Evolutionary conservation across 2,329 filamentous ascomycete genomes (phyloP).

Genomic region (Parascedosporium putredinis): DNA sequence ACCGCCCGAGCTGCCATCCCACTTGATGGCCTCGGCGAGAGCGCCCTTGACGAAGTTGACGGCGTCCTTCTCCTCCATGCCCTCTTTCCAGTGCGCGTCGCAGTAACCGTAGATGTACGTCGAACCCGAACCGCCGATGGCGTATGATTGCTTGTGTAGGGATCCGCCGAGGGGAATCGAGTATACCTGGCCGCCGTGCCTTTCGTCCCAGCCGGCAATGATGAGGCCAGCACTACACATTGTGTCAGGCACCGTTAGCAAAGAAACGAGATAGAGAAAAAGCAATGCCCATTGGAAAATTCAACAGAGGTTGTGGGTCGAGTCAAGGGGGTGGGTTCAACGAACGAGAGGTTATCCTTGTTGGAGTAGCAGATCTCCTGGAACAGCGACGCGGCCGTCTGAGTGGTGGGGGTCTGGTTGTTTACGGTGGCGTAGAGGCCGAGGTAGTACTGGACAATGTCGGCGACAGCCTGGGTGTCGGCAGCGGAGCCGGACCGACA

Average conservation of each 20-base stretch:
- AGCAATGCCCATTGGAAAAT: background rate
- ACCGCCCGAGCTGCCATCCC: constrained; percentile 96
- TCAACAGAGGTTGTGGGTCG: no score
- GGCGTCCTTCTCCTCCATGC: constrained; percentile 86
- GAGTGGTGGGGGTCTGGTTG: constrained; percentile 81
- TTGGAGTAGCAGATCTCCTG: constrained; percentile 97
- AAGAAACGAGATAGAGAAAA: no score
- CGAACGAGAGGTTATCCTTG: constrained; percentile 74
- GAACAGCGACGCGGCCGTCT: constrained; percentile 91
- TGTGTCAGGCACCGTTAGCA: no score
- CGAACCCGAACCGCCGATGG: constrained; percentile 92
- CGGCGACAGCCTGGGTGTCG: constrained; percentile 94
- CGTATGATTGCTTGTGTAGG: constrained; percentile 91
- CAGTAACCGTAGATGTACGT: constrained; percentile 99
- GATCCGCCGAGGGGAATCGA: constrained; percentile 94
- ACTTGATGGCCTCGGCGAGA: constrained; percentile 91
- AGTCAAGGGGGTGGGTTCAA: no score
- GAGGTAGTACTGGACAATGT: constrained; percentile 95
- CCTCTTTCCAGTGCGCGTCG: constrained; percentile 89
- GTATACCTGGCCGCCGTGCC: constrained; percentile 94
- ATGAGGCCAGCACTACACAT: constrained; percentile 86
- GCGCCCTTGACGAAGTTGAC: constrained; percentile 88
- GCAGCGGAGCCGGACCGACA: constrained; percentile 95
- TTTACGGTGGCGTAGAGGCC: constrained; percentile 87
- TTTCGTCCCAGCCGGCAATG: constrained; percentile 94